Percentiles rank a stretch among this genome's conserved stretches.
Evolutionary conservation across 106 monocot genomes (phyloP).

Genomic region (Platanthera zijinensis): DNA sequence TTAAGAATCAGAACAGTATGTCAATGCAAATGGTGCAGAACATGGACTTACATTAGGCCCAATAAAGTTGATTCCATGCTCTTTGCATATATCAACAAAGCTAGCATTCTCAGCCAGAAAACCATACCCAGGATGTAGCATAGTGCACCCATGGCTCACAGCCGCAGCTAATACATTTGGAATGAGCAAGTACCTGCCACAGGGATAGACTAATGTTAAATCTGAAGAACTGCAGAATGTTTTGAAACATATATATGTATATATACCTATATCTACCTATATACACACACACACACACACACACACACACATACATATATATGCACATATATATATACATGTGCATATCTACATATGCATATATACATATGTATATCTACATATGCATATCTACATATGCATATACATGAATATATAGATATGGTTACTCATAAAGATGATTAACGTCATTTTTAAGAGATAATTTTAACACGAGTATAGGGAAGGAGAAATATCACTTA

Average conservation of each 20-base stretch:
- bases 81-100: conserved; percentile 88
- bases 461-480: background rate
- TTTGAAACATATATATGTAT: background rate
- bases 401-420: too few relatives aligned
- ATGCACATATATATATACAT: too few relatives aligned
- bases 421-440: background rate
- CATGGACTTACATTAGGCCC: conserved; percentile 75
- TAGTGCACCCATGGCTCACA: conserved; percentile 77
- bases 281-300: too few relatives aligned
- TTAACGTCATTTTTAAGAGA: background rate
- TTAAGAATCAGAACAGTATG: background rate
- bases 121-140: conserved; percentile 96
- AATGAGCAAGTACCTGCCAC: conserved; percentile 61
- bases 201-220: conserved; percentile 4
- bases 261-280: too few relatives aligned
- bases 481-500: conserved; percentile 24
- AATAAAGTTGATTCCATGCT: conserved; percentile 92
- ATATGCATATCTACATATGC: too few relatives aligned
- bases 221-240: background rate
- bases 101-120: conserved; percentile 91
- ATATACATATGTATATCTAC: too few relatives aligned
- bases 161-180: conserved; percentile 89
- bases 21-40: background rate
- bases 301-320: too few relatives aligned
- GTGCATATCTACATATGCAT: too few relatives aligned